These are phyloP conservation scores for Pseudonitzschia pungens DNA, from an alignment of 108 stramenopile genomes.

Conservation along the genomic window DNA sequence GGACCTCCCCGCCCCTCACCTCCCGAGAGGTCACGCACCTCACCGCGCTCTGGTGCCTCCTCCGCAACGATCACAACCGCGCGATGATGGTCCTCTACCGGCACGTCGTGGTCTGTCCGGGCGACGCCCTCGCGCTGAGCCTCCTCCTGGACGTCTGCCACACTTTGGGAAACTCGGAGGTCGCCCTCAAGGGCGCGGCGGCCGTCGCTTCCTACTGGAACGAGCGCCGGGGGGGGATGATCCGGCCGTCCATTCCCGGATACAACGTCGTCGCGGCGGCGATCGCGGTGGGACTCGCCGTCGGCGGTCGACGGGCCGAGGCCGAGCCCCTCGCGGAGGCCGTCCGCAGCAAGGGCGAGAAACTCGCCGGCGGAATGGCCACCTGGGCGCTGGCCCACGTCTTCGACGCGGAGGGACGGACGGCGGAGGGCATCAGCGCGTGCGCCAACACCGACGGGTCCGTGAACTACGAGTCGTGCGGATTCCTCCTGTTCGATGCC, in stretches of 20 bases:
- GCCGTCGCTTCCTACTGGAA: conserved; percentile 80
- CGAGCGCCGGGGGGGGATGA: conserved; percentile 61
- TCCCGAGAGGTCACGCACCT: conserved; percentile 64
- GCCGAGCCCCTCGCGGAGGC: conserved; percentile 66
- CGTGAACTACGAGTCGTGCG: conserved; percentile 60
- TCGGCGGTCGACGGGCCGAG: conserved; percentile 46
- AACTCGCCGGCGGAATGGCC: conserved; percentile 56
- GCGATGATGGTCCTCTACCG: conserved; percentile 61
- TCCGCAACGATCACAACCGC: conserved; percentile 57
- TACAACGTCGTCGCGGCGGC: conserved; percentile 61
- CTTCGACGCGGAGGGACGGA: conserved; percentile 70
- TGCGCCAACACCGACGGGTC: conserved; percentile 70
- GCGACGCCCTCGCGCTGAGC: conserved; percentile 75
- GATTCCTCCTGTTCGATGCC: conserved; percentile 69
- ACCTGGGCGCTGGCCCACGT: conserved; percentile 72
- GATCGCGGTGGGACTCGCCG: conserved; percentile 73
- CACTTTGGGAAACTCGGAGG: conserved; percentile 57
- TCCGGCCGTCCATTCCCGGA: conserved; percentile 59
- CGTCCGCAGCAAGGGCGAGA: conserved; percentile 50
- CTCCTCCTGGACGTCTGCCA: conserved; percentile 78
- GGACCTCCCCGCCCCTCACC: conserved; percentile 26
- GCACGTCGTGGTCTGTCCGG: conserved; percentile 67
- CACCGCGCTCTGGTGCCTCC: conserved; percentile 54
- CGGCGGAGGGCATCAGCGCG: conserved; percentile 77
- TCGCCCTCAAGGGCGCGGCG: conserved; percentile 66